Base-by-base conservation (phyloP, 139 green algal genomes). In the Trebouxia sp. region DNA sequence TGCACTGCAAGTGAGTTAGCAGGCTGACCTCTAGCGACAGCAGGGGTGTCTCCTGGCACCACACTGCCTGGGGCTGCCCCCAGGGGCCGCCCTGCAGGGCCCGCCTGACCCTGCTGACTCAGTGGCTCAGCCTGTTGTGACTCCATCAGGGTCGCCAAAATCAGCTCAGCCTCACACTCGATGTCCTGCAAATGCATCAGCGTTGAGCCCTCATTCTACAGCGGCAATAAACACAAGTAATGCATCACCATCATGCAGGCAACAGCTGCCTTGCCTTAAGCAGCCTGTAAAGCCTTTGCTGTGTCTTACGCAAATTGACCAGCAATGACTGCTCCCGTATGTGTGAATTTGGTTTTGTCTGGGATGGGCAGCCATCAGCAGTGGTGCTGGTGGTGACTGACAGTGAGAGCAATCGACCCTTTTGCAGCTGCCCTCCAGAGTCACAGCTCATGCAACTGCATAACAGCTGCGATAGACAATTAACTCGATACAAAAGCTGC, bases 131-230 rank as follows among this genome's bases (percentile, higher is more conserved):
- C 50, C 51, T 90, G 62, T 14, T 72, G 83, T 20, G 84, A 87
- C 72, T 91, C 89, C 85, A 88, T 78, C 41, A 93, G 76, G 4
- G 89, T 93, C n/a, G 88, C 85, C 65, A 94, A 83, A n/a, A 94
- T 86, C 32, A 94, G 83, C 86, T 91, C 85, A 3, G 87, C 91
- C 24, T 86, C 82, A 47, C 87, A 88, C 38, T 91, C 80, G 22
- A 85, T 47, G 20, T 88, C 88, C 80, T 86, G 78, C 80, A 47
- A n/a, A n/a, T n/a, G n/a, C n/a, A n/a, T n/a, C n/a, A n/a, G n/a
- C n/a, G n/a, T n/a, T n/a, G n/a, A n/a, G n/a, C n/a, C n/a, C n/a
- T n/a, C n/a, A n/a, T n/a, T n/a, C n/a, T n/a, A n/a, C n/a, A n/a
- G n/a, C n/a, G n/a, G n/a, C n/a, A n/a, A n/a, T n/a, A n/a, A n/a